Evolutionary conservation across 345 rosid species (phyloP), one percentile per base, ranked within the genome.

Genomic region (Sonneratia alba): DNA sequence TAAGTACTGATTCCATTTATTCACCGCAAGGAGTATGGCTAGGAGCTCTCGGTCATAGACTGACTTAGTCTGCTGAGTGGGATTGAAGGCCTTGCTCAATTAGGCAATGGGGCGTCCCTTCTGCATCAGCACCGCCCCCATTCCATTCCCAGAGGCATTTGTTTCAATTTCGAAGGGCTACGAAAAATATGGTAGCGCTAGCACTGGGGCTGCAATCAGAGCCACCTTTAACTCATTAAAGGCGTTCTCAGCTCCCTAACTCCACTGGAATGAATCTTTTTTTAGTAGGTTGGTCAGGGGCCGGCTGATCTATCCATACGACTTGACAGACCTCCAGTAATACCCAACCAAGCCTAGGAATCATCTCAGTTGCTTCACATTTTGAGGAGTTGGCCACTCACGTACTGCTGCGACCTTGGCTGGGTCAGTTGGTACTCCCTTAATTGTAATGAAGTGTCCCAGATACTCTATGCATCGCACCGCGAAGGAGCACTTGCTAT

Each of bases 351-450:
- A 21, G 13, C 59, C 59, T 36, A 69, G 34, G 34, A 69, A 69
- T 36, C 71, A 38, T 15, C 59, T 16, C 36, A 69, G n/a, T 40
- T 32, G 36, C 19, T 69, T 69, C 36, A 27, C 2, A 7, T 13
- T 21, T 15, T 51, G 36, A 47, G 71, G 71, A 16, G 48, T 38
- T 12, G 59, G 71, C 71, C 71, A 69, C 59, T 69, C 37, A 18
- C 19, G 37, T 8, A 69, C 38, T 22, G 71, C 71, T 11, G 6
- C 48, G 9, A 69, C 38, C 56, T 69, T 69, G 24, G 18, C 27
- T 47, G 71, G 37, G 14, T 69, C 71, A 22, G 56, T 69, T 16
- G 36, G 19, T 9, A 69, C 71, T n/a, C 71, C 71, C 9, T 15
- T n/a, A n/a, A n/a, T n/a, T n/a, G n/a, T n/a, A n/a, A n/a, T n/a